These are phyloP conservation scores for Cicer cuneatum DNA, from an alignment of 306 rosid genomes.

Conservation along the genomic window DNA sequence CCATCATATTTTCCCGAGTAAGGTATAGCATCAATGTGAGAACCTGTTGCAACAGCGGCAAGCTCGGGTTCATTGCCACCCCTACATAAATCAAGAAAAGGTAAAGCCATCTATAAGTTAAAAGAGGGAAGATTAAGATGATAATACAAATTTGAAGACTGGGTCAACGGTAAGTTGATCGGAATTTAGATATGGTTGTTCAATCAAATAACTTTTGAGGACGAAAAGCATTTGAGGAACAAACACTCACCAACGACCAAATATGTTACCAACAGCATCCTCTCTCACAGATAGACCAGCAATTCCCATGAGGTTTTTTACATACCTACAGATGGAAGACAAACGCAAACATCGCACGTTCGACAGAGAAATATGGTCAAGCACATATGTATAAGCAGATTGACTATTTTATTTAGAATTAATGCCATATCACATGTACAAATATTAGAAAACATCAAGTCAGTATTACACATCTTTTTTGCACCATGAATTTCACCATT, in stretches of 20 bases:
- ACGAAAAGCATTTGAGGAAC: constrained; percentile 2
- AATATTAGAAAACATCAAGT: constrained; percentile 21
- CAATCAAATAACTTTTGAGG: neutral
- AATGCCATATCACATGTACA: neutral
- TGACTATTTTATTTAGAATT: constrained; percentile 2
- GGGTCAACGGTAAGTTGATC: neutral
- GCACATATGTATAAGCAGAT: constrained; percentile 3
- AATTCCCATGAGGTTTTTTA: constrained; percentile 75
- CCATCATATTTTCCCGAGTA: constrained; percentile 98
- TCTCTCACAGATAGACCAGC: constrained; percentile 92
- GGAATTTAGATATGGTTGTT: neutral
- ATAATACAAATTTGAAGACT: constrained; percentile 33
- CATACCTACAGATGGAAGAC: constrained; percentile 64
- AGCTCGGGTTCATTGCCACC: constrained; percentile 75
- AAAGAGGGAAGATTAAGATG: constrained; percentile 1
- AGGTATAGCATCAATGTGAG: constrained; percentile 96
- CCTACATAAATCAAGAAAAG: constrained; percentile 56
- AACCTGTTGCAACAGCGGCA: constrained; percentile 90
- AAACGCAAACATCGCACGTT: constrained; percentile 13
- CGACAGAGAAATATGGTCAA: constrained; percentile 16
- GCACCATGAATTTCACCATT: neutral
- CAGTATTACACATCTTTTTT: constrained; percentile 31
- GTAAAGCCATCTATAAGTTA: constrained; percentile 28
- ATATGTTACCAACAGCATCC: constrained; percentile 95
- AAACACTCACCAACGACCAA: constrained; percentile 84